These are phyloP conservation scores for Myxozyma sirexii DNA, from an alignment of 805 yeast species.

Conservation along the genomic window DNA sequence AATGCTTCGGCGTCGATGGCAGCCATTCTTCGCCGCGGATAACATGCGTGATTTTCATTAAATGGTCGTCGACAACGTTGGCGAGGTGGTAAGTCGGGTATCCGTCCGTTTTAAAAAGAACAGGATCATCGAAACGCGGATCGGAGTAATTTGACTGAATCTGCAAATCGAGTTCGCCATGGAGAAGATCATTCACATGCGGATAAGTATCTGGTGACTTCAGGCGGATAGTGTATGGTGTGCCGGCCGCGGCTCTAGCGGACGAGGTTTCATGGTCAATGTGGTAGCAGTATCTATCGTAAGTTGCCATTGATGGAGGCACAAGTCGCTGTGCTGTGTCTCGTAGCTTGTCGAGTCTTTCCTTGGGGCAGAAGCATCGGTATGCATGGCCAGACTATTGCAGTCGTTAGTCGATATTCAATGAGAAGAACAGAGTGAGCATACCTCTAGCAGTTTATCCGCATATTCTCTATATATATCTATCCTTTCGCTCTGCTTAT, in stretches of 20 bases:
- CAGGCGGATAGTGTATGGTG: slow-evolving; percentile 66
- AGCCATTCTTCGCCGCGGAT: slow-evolving; percentile 98
- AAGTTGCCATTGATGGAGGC: slow-evolving; percentile 91
- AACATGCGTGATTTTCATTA: slow-evolving; percentile 91
- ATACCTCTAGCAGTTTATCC: slow-evolving; percentile 52
- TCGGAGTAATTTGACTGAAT: slow-evolving; percentile 74
- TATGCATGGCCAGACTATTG: slow-evolving; percentile 67
- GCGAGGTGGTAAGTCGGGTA: slow-evolving; percentile 97
- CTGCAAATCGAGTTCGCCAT: slow-evolving; percentile 75
- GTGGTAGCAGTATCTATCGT: slow-evolving; percentile 77
- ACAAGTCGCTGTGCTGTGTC: slow-evolving; percentile 70
- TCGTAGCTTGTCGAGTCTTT: slow-evolving; percentile 66
- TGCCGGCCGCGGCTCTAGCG: slow-evolving; percentile 40
- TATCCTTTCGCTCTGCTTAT: slow-evolving; percentile 80
- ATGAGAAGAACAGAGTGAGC: not conserved
- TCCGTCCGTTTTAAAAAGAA: slow-evolving; percentile 88
- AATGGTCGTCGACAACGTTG: slow-evolving; percentile 90
- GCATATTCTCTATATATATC: slow-evolving; percentile 66
- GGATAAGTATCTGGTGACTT: slow-evolving; percentile 75
- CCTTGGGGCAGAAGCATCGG: slow-evolving; percentile 82
- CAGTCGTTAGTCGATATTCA: not conserved
- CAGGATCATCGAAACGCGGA: slow-evolving; percentile 84
- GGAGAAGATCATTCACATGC: slow-evolving; percentile 68
- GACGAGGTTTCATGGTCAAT: slow-evolving; percentile 42
- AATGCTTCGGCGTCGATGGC: slow-evolving; percentile 92